Conservation (phyloP, 257 asterid species). For the Parsonsia alboflavescens region DNA sequence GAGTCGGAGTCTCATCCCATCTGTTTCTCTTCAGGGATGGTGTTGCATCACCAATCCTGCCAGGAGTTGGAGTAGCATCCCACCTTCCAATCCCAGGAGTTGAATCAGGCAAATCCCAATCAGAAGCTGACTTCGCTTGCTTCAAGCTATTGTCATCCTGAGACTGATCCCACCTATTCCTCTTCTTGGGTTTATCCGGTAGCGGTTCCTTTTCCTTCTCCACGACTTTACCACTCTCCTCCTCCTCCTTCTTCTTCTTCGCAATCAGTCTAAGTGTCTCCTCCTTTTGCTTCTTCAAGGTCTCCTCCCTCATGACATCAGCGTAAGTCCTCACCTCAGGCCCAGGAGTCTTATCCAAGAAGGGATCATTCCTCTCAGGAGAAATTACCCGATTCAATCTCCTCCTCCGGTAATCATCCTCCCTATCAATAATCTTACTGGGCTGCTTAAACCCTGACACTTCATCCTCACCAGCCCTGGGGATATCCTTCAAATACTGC, state of each 20-base stretch:
- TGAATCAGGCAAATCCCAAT: conserved; percentile 86
- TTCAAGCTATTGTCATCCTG: conserved; percentile 67
- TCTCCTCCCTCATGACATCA: conserved; percentile 80
- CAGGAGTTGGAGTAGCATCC: conserved; percentile 98
- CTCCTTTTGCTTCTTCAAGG: conserved; percentile 72
- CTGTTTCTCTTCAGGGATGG: conserved; percentile 72
- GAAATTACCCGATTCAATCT: conserved; percentile 77
- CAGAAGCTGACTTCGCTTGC: conserved; percentile 66
- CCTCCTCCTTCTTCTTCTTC: conserved; percentile 70
- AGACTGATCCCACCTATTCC: conserved; percentile 91
- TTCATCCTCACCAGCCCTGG: conserved; percentile 64
- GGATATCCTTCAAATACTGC: conserved; percentile 58
- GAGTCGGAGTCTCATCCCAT: conserved; percentile 97
- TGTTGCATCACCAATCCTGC: conserved; percentile 86
- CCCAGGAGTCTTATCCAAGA: conserved; percentile 84
- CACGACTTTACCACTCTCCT: conserved; percentile 29
- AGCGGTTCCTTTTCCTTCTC: conserved; percentile 47
- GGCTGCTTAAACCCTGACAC: conserved; percentile 66
- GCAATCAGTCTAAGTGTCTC: conserved; percentile 71
- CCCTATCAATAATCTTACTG: conserved; percentile 74
- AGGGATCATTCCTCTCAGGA: conserved; percentile 83
- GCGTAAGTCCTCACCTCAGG: conserved; percentile 82
- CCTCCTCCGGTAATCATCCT: conserved; percentile 78
- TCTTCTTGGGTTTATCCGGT: conserved; percentile 72
- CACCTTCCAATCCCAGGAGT: conserved; percentile 93